These are phyloP conservation scores for Fusarium xylarioides DNA, from an alignment of 2,329 filamentous ascomycete species.

Conservation along the genomic window DNA sequence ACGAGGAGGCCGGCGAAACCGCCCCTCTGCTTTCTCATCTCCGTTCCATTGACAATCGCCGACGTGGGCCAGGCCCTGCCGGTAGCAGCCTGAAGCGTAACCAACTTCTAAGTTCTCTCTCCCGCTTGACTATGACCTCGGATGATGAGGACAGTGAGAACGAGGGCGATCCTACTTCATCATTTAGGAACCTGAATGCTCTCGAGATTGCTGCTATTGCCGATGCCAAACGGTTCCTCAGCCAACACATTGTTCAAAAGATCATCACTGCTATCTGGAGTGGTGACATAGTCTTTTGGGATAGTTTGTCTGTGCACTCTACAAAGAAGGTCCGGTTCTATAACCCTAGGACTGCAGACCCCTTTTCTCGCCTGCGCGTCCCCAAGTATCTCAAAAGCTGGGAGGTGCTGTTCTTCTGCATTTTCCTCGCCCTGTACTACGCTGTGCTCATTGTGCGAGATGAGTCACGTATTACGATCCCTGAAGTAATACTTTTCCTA, in stretches of 20 bases:
- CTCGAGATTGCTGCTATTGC: slow-evolving; percentile 86
- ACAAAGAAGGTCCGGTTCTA: slow-evolving; percentile 82
- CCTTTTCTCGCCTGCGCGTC: slow-evolving; percentile 78
- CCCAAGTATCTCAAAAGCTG: slow-evolving; percentile 87
- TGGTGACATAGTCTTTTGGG: slow-evolving; percentile 89
- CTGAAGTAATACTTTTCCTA: slow-evolving; percentile 80
- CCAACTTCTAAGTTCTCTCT: slow-evolving; percentile 63
- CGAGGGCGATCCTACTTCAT: slow-evolving; percentile 70
- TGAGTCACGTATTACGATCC: slow-evolving; percentile 68
- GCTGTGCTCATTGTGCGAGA: slow-evolving; percentile 81
- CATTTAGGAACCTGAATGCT: slow-evolving; percentile 83
- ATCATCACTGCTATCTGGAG: slow-evolving; percentile 87
- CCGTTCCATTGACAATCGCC: slow-evolving; percentile 38
- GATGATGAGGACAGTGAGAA: slow-evolving; percentile 51
- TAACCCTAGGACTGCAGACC: slow-evolving; percentile 72
- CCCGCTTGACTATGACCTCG: slow-evolving; percentile 58
- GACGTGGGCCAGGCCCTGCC: slow-evolving; percentile 36
- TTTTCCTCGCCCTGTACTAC: slow-evolving; percentile 84
- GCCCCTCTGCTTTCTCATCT: slow-evolving; percentile 57
- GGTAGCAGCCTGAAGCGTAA: slow-evolving; percentile 57
- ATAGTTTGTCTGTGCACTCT: slow-evolving; percentile 75
- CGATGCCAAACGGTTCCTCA: slow-evolving; percentile 84
- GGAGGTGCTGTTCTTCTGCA: slow-evolving; percentile 81
- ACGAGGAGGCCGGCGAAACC: slow-evolving; percentile 58
- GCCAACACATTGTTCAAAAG: slow-evolving; percentile 81